Conservation (phyloP, 441 rosid species). For the Jatropha multifida region DNA sequence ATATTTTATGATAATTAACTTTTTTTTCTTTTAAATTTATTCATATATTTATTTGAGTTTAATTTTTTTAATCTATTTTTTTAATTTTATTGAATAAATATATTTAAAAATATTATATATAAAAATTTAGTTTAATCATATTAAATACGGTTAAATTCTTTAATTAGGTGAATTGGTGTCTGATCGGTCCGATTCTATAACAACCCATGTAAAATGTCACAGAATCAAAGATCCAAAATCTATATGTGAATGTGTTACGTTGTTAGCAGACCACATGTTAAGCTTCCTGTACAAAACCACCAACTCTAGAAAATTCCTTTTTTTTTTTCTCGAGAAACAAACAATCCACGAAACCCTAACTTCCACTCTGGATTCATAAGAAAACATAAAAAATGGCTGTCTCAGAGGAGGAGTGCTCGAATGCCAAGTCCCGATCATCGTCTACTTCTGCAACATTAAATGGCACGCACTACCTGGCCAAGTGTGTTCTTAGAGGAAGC, state of each 20-base stretch:
- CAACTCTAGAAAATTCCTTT: neutral
- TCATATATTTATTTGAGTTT: no score
- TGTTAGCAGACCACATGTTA: neutral
- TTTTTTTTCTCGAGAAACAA: slow-evolving; percentile 19
- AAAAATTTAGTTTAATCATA: no score
- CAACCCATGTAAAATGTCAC: no score
- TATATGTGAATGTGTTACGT: neutral
- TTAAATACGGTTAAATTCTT: no score
- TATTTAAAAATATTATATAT: no score
- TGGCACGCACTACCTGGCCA: slow-evolving; percentile 71
- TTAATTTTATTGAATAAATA: no score
- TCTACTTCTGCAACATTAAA: slow-evolving; percentile 48
- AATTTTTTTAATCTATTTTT: no score
- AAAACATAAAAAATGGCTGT: slow-evolving; percentile 66
- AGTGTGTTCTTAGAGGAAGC: slow-evolving; percentile 83
- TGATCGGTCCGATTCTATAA: no score
- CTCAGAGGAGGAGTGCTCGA: slow-evolving; percentile 89
- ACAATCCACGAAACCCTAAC: slow-evolving; percentile 32
- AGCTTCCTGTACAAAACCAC: neutral
- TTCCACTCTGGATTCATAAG: neutral
- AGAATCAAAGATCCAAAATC: no score
- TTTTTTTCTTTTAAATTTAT: no score
- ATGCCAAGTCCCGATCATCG: slow-evolving; percentile 65
- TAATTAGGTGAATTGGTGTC: no score
- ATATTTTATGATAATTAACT: no score